Conservation (phyloP, 148 eudicot genomes). For the Polygonum maritimum region DNA sequence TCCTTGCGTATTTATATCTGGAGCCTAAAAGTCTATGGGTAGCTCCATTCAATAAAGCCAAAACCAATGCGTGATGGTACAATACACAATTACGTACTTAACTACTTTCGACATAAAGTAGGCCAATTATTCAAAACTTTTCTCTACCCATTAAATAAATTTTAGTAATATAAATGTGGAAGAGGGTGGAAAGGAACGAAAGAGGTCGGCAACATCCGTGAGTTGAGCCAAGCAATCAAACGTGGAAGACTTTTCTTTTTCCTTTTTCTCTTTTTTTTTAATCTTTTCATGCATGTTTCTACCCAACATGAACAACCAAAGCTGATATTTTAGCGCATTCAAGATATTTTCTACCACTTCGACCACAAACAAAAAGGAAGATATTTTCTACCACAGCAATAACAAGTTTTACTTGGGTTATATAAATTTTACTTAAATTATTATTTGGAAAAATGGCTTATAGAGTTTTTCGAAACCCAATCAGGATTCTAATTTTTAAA, state of each 20-base stretch:
- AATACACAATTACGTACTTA: neutral
- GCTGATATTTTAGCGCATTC: too few species aligned
- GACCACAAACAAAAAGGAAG: too few species aligned
- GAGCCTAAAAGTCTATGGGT: neutral
- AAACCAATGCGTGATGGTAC: neutral
- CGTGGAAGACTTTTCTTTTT: neutral
- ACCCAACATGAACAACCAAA: too few species aligned
- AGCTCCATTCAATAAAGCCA: neutral
- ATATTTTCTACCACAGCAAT: too few species aligned
- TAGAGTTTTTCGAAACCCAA: too few species aligned
- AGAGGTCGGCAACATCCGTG: constrained; percentile 60
- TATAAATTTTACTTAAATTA: too few species aligned
- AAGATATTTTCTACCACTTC: too few species aligned
- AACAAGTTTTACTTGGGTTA: too few species aligned
- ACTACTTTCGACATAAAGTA: neutral
- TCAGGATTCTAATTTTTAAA: too few species aligned
- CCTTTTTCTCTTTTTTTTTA: neutral
- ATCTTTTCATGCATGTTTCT: too few species aligned
- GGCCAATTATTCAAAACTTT: neutral
- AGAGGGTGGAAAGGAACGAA: neutral
- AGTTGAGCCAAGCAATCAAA: constrained; percentile 31
- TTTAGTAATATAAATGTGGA: neutral
- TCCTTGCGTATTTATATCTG: neutral
- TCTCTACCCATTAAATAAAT: neutral
- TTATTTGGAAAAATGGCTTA: too few species aligned